These are phyloP conservation scores for Yarrowia deformans DNA, from an alignment of 805 yeast species.

Conservation along the genomic window DNA sequence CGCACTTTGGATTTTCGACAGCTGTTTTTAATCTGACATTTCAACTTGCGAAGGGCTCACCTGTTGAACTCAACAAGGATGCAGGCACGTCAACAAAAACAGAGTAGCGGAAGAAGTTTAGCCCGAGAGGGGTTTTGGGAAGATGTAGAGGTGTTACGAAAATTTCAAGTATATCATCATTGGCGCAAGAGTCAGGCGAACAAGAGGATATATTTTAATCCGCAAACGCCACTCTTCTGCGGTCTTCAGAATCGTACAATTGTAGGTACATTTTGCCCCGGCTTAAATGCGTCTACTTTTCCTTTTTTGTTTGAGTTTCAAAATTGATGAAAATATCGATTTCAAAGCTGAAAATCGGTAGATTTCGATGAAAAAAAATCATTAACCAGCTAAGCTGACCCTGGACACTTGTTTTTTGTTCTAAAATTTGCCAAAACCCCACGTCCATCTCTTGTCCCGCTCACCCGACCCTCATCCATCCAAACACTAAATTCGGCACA, in stretches of 20 bases:
- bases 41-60: background rate
- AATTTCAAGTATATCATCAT: too few relatives aligned
- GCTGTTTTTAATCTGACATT: too few relatives aligned
- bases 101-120: background rate
- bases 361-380: background rate
- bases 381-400: background rate
- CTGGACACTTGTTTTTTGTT: too few relatives aligned
- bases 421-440: too few relatives aligned
- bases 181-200: too few relatives aligned
- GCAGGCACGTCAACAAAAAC: slow-evolving; percentile 38
- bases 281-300: background rate
- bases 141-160: too few relatives aligned
- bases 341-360: background rate
- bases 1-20: too few relatives aligned
- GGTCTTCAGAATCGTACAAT: too few relatives aligned
- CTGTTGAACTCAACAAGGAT: slow-evolving; percentile 38
- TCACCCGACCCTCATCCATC: background rate
- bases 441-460: background rate
- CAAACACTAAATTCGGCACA: background rate
- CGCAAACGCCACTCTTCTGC: too few relatives aligned
- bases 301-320: background rate
- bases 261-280: too few relatives aligned
- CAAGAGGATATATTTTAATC: too few relatives aligned
- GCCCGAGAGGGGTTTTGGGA: background rate
- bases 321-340: background rate